These are phyloP conservation scores for Scleroderma bovista DNA, from an alignment of 768 basidiomycete genomes.

Conservation along the genomic window DNA sequence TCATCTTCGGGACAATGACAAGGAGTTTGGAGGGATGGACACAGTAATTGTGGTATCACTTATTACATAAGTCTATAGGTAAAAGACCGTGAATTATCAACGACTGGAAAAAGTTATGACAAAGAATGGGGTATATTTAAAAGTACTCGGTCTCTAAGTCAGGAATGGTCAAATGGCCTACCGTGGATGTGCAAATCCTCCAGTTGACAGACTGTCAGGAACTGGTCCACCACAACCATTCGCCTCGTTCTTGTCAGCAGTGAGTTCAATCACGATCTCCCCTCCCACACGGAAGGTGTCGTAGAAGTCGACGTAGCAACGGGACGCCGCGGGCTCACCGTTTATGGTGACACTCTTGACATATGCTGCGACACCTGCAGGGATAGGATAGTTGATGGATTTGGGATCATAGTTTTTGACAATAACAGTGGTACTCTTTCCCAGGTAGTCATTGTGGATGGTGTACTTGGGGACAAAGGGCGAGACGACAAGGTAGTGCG, in stretches of 20 bases:
- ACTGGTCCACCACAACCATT: constrained; percentile 48
- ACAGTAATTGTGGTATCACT: too few relatives aligned
- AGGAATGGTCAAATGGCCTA: background rate
- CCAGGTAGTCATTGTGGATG: constrained; percentile 62
- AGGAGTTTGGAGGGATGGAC: too few relatives aligned
- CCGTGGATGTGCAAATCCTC: constrained; percentile 45
- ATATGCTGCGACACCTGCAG: constrained; percentile 52
- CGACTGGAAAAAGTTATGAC: too few relatives aligned
- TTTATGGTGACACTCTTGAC: constrained; percentile 59
- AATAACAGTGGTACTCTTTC: constrained; percentile 57
- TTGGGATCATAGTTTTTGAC: constrained; percentile 49
- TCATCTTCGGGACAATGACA: too few relatives aligned
- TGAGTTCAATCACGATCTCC: constrained; percentile 58
- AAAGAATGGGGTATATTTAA: too few relatives aligned
- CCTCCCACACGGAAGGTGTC: constrained; percentile 65
- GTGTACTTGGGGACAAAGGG: constrained; percentile 67
- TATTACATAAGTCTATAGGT: too few relatives aligned
- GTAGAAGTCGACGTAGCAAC: constrained; percentile 68
- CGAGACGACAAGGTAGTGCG: constrained; percentile 58
- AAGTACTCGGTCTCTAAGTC: too few relatives aligned
- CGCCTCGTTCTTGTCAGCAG: constrained; percentile 47
- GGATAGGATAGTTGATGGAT: constrained; percentile 55
- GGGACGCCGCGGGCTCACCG: constrained; percentile 40
- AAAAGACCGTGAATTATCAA: too few relatives aligned
- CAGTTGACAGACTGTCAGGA: constrained; percentile 60